Percentiles rank a stretch among this genome's conserved stretches.
phyloP scores from a whole-genome alignment of 2,329 filamentous ascomycete species.

The Colletotrichum liriopes region DNA sequence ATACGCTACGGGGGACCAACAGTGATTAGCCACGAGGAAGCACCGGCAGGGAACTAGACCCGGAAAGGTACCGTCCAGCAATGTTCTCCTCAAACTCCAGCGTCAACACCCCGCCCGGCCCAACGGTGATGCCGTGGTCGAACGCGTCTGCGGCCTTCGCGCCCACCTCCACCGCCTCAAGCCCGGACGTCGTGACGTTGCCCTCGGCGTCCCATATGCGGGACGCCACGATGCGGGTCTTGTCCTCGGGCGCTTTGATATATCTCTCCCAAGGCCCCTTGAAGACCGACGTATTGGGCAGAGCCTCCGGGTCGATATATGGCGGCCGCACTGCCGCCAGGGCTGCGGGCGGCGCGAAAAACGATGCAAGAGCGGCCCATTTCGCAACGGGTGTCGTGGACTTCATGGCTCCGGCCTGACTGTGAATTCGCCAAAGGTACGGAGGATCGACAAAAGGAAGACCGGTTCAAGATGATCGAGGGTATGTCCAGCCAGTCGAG shows the following conservation, averaged over 20 bases:
- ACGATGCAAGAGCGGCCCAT: slow-evolving; percentile 22
- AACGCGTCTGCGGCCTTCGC: slow-evolving; percentile 33
- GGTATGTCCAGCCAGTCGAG: slow-evolving; percentile 1
- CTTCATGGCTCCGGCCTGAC: slow-evolving; percentile 25
- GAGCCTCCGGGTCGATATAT: slow-evolving; percentile 45
- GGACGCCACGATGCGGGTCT: slow-evolving; percentile 52
- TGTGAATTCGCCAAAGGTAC: neutral
- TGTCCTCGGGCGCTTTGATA: slow-evolving; percentile 55
- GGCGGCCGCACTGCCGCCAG: slow-evolving; percentile 33
- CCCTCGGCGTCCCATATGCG: slow-evolving; percentile 54
- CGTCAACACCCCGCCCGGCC: slow-evolving; percentile 53
- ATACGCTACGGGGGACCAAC: slow-evolving; percentile 48
- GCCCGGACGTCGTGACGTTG: slow-evolving; percentile 47
- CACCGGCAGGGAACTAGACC: neutral
- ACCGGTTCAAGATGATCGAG: neutral
- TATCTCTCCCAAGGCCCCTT: slow-evolving; percentile 58
- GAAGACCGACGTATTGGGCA: slow-evolving; percentile 53
- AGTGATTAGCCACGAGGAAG: slow-evolving; percentile 17
- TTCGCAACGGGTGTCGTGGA: slow-evolving; percentile 7
- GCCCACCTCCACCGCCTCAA: slow-evolving; percentile 21
- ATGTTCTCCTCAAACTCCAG: slow-evolving; percentile 60
- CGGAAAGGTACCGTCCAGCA: slow-evolving; percentile 52
- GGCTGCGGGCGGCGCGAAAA: slow-evolving; percentile 2
- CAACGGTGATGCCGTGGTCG: slow-evolving; percentile 48
- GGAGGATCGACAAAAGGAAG: neutral